Base-by-base conservation (phyloP, 2,329 filamentous ascomycete species). In the Fusarium brevicatenulatum region DNA sequence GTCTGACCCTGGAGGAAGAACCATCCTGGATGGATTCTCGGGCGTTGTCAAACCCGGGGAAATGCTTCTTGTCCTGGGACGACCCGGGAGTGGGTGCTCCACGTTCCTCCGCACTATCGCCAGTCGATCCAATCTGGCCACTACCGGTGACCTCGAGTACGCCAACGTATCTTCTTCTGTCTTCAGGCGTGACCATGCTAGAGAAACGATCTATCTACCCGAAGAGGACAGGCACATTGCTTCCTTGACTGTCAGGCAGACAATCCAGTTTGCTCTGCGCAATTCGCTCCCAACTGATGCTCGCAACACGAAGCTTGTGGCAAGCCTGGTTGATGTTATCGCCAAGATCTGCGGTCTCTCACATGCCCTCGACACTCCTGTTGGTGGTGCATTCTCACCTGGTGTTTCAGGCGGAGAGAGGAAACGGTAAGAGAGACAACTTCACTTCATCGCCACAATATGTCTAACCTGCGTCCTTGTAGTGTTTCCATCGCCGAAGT, bases 171-270 rank as follows among this genome's bases (percentile, higher is more conserved):
- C 90, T 3, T 91, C 92, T 0, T 84, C 89, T 39, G 89, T 91
- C 74, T 91, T 93, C 76, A 86, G 87, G 76, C 90, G 91, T 76
- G 85, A 88, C 68, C 94, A 92, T 80, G 86, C 91, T 40, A 92
- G 92, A 39, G 92, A 95, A 78, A 92, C 93, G 77, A 91, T 91
- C 73, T 95, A 95, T 80, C 94, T 93, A 74, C 89, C 88, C 21
- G 93, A 95, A 80, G 92, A 94, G 74, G 92, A 95, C 74, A 86
- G 89, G 21, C 93, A 95, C 79, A 91, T 94, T 77, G 90, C 93
- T 4, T 86, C 87, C 2, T 84, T 95, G 36, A 94, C 90, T 7
- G 93, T 95, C 1, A 92, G 91, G 86, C 91, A 95, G 80, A 95
- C 93, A 0, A 84, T 95, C 40, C 89, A 88, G 7, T 95, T 95